These are phyloP conservation scores for Mucor plumbeus DNA, from an alignment of 371 early-diverging fungal species.

Conservation along the genomic window DNA sequence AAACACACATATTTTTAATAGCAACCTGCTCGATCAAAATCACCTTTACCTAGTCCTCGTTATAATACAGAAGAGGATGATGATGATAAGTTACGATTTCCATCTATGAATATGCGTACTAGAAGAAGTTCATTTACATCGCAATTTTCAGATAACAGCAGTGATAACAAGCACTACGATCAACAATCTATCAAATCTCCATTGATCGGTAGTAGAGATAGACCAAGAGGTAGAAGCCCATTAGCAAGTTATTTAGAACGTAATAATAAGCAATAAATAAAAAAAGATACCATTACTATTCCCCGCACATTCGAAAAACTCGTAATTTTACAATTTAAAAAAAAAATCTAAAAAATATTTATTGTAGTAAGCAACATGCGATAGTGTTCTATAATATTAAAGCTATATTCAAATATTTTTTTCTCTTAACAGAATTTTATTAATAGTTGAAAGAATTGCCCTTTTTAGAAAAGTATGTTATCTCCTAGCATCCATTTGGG, in stretches of 20 bases:
- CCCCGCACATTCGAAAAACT: too few species aligned
- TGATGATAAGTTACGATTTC: slow-evolving; percentile 18
- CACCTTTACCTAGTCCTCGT: slow-evolving; percentile 13
- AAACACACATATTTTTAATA: background rate
- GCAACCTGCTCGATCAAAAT: slow-evolving; percentile 9
- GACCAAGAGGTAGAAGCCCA: slow-evolving; percentile 24
- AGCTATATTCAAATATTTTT: too few species aligned
- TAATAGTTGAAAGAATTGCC: too few species aligned
- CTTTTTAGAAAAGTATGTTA: too few species aligned
- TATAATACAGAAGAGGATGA: slow-evolving; percentile 7
- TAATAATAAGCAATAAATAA: slow-evolving; percentile 8
- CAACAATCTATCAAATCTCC: slow-evolving; percentile 20
- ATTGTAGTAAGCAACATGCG: too few species aligned
- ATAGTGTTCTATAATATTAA: too few species aligned
- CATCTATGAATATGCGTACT: slow-evolving; percentile 12
- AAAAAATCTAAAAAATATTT: too few species aligned
- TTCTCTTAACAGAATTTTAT: too few species aligned
- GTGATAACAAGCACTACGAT: slow-evolving; percentile 8
- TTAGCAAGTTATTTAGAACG: slow-evolving; percentile 24
- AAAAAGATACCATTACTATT: background rate
- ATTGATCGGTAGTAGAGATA: slow-evolving; percentile 26
- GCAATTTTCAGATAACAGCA: slow-evolving; percentile 17
- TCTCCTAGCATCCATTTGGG: too few species aligned
- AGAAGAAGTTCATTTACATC: slow-evolving; percentile 15
- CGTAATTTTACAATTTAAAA: too few species aligned